Evolutionary conservation across 2,329 filamentous ascomycete species (phyloP), one percentile per base, ranked within the genome.

Genomic region (Hymenoscyphus linearis): DNA sequence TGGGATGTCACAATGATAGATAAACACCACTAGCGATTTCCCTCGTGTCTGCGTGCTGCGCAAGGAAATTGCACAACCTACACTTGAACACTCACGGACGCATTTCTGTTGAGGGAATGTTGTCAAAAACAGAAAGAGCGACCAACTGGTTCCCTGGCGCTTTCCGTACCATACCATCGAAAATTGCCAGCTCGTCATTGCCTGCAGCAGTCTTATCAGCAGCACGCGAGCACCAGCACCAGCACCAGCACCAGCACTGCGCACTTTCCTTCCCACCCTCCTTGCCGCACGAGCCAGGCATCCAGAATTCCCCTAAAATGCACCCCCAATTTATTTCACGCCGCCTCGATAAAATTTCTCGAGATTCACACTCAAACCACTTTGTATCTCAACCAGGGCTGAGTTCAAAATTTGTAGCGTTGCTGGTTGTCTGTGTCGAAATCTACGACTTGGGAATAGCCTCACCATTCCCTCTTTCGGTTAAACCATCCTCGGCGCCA

Each of bases 361-460:
- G 34, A 63, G 58, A 60, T 62, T 64, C 44, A 18, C 47, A 53
- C 60, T 63, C 56, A 40, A 12, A 2, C 26, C 37, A 22, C 44
- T 6, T 56, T 58, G 31, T 47, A 13, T 1, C 2, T 2, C 6
- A 16, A 53, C 61, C 58, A 65, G 62, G 52, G 57, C 36, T 66
- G 67, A 68, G 67, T 68, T 68, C 64, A 62, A 68, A 67, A 67
- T 65, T 68, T 66, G 67, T 67, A 58, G 27, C 55, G 61, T 60
- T 66, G 34, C 47, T 40, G 53, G 60, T 54, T 63, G 62, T 53
- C 62, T 18, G 59, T 63, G 59, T 58, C 55, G 56, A 53, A 50
- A 66, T 68, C 60, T 55, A 16, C n/a, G 16, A 61, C 27, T 64
- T 61, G 60, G n/a, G 59, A 61, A 68, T 68, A 62, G 61, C 37